A percentile compares a stretch with the other conserved stretches of the same genome.
These are phyloP conservation scores for Fusarium dlaminii DNA, from an alignment of 2,329 filamentous ascomycete genomes.

Conservation along the genomic window DNA sequence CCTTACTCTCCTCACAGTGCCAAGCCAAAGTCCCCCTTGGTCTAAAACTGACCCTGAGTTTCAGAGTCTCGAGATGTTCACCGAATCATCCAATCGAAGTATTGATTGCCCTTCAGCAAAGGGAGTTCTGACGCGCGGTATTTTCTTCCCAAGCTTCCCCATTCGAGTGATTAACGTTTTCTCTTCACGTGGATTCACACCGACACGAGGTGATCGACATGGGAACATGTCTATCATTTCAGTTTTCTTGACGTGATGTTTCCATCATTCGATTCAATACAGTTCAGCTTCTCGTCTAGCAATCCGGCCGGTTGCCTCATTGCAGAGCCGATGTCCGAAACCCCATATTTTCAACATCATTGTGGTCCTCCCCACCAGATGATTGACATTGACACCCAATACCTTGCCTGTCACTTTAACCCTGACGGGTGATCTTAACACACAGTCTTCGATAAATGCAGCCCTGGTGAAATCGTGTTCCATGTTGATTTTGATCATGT, in stretches of 20 bases:
- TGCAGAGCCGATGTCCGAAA: neutral
- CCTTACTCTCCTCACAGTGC: constrained; percentile 4
- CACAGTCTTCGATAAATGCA: neutral
- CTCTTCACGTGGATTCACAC: constrained; percentile 11
- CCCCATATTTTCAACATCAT: neutral
- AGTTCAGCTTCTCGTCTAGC: neutral
- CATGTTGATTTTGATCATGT: neutral
- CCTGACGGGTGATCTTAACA: constrained; percentile 20
- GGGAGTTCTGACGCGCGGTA: constrained; percentile 3
- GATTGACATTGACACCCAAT: neutral
- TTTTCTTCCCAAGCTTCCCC: neutral
- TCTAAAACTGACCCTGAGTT: constrained; percentile 34
- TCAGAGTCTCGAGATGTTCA: constrained; percentile 32
- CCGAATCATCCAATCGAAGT: constrained; percentile 24
- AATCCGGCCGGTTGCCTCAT: constrained; percentile 1
- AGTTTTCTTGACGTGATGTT: neutral
- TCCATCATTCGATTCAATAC: neutral
- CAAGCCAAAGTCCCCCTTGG: constrained; percentile 26
- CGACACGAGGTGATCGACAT: constrained; percentile 22
- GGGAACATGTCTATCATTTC: neutral
- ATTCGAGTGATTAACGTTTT: constrained; percentile 10
- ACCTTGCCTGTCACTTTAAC: neutral
- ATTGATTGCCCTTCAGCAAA: neutral
- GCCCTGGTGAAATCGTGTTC: neutral
- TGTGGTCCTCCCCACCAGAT: neutral